These are phyloP conservation scores for Austropuccinia psidii DNA, from an alignment of 1,284 basidiomycete species.

Conservation along the genomic window DNA sequence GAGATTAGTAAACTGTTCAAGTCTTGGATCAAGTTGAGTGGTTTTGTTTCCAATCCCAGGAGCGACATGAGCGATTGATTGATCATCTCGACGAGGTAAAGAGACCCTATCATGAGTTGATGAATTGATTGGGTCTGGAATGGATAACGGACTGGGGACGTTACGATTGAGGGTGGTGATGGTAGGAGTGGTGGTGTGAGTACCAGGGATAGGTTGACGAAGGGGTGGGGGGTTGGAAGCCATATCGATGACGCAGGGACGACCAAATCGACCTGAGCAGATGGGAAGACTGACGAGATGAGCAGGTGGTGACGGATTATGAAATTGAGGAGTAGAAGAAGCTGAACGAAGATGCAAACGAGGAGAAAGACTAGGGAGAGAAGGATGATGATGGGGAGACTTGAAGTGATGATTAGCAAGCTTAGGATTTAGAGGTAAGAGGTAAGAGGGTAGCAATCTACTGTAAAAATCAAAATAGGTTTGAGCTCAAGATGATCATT, in stretches of 20 bases:
- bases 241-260: slow-evolving; percentile 37
- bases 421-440: not conserved
- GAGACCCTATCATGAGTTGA: slow-evolving; percentile 19
- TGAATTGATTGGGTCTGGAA: not conserved
- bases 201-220: not conserved
- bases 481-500: not conserved
- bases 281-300: slow-evolving; percentile 19
- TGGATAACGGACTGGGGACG: not conserved
- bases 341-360: not conserved
- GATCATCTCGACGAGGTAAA: slow-evolving; percentile 53
- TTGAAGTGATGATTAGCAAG: not conserved
- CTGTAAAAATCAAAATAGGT: too few relatives aligned
- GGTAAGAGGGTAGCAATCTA: not conserved
- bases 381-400: slow-evolving; percentile 1
- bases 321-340: not conserved
- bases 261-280: slow-evolving; percentile 29
- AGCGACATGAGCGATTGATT: slow-evolving; percentile 44
- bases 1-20: not conserved
- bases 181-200: not conserved
- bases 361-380: not conserved
- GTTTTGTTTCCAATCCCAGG: slow-evolving; percentile 35
- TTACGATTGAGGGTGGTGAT: not conserved
- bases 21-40: not conserved
- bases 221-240: slow-evolving; percentile 17
- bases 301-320: not conserved